Percentiles rank a stretch among this genome's conserved stretches.
Evolutionary conservation across 495 filamentous ascomycete species (phyloP).

Genomic region (Astrocystis sublimbata): DNA sequence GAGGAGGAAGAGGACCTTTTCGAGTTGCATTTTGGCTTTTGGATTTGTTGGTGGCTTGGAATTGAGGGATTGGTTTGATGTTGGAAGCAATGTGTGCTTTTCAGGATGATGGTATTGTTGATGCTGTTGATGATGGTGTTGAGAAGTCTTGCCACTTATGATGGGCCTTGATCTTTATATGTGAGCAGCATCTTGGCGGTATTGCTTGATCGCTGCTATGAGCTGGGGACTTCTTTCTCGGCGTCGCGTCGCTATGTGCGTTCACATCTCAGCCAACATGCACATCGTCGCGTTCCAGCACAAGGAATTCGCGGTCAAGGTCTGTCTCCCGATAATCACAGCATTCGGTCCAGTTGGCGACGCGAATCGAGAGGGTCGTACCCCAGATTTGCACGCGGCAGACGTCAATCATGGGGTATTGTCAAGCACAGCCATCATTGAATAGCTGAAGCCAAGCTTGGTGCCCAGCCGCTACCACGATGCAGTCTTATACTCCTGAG

Average conservation of each 20-base stretch:
- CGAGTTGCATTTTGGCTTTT: slow-evolving; percentile 3
- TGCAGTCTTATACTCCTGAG: too few species aligned
- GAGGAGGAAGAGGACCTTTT: neutral
- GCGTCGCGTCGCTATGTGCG: neutral
- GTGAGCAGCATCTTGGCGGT: too few species aligned
- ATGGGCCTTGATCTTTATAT: neutral
- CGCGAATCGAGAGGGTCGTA: too few species aligned
- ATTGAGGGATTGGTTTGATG: neutral
- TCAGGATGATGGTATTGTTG: neutral
- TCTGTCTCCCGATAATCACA: neutral
- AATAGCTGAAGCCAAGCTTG: slow-evolving; percentile 13
- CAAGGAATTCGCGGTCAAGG: neutral
- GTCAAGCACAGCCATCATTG: slow-evolving; percentile 5
- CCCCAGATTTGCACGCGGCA: neutral
- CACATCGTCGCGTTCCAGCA: neutral
- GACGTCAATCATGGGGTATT: neutral
- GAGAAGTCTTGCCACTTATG: neutral
- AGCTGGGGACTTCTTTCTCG: too few species aligned
- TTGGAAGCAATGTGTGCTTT: neutral
- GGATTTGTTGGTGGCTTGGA: neutral
- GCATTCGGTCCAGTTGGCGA: too few species aligned
- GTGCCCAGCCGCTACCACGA: neutral
- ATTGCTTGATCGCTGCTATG: too few species aligned
- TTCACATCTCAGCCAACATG: neutral
- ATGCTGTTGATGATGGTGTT: neutral